These are phyloP conservation scores for Lotus japonicus DNA, from an alignment of 306 rosid genomes.

Conservation along the genomic window DNA sequence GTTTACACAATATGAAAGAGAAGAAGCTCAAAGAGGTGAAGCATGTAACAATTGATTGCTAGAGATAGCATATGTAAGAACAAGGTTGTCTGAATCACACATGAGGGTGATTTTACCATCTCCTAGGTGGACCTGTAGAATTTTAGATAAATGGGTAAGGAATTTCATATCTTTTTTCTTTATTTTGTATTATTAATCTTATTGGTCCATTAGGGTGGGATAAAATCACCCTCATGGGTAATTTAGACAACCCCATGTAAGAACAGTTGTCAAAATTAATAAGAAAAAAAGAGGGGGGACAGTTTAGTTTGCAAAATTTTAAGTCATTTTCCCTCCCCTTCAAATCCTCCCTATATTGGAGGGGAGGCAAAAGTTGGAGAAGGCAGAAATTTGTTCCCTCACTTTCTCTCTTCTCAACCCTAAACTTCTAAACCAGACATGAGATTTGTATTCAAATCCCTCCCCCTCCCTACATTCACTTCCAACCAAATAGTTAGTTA, in stretches of 20 bases:
- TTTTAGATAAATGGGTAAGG: no score
- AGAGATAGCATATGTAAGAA: not conserved
- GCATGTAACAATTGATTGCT: no score
- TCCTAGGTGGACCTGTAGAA: no score
- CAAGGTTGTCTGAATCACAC: no score
- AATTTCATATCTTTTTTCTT: no score
- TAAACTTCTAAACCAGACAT: not conserved
- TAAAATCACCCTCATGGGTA: no score
- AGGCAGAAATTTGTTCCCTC: not conserved
- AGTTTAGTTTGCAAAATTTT: not conserved
- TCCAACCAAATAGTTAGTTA: not conserved
- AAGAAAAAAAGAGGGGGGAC: not conserved
- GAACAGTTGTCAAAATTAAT: not conserved
- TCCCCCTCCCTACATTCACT: not conserved
- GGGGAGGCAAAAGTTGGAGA: not conserved
- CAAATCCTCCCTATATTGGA: not conserved
- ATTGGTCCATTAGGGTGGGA: no score
- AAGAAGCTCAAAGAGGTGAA: not conserved
- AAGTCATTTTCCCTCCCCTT: not conserved
- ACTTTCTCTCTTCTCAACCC: not conserved
- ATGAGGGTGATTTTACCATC: no score
- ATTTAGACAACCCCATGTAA: no score
- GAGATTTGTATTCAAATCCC: not conserved
- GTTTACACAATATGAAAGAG: not conserved
- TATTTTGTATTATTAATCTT: no score